Conservation (phyloP, 2,329 filamentous ascomycete genomes). For the Cladosporium sp. region DNA sequence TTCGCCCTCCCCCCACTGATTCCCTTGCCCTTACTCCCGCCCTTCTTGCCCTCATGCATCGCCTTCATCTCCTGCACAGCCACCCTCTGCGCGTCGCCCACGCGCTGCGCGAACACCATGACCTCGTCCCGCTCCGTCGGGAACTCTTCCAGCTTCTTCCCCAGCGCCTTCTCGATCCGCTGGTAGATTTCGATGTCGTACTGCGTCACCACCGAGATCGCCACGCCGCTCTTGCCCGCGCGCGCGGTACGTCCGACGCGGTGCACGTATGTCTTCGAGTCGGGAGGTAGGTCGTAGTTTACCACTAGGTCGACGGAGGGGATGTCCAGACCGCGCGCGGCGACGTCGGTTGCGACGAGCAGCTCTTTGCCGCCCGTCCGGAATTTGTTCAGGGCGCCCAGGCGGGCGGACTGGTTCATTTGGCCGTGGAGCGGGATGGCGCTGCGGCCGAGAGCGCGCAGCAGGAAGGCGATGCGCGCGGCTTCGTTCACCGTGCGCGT, state of each 20-base stretch:
- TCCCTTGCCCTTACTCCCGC: conserved; percentile 42
- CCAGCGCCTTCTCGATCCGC: conserved; percentile 77
- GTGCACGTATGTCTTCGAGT: conserved; percentile 89
- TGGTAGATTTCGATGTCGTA: conserved; percentile 80
- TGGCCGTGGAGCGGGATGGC: conserved; percentile 93
- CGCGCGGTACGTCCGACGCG: conserved; percentile 83
- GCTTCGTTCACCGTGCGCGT: conserved; percentile 89
- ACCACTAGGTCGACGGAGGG: conserved; percentile 84
- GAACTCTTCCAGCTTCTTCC: conserved; percentile 69
- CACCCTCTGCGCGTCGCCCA: conserved; percentile 78
- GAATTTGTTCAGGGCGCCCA: conserved; percentile 90
- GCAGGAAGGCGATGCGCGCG: conserved; percentile 76
- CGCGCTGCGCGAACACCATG: conserved; percentile 71
- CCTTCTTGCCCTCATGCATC: conserved; percentile 64
- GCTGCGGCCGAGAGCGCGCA: conserved; percentile 79
- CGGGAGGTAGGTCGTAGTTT: conserved; percentile 78
- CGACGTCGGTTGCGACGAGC: conserved; percentile 90
- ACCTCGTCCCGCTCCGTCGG: conserved; percentile 74
- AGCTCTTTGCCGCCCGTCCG: conserved; percentile 75
- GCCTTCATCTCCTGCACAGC: conserved; percentile 79
- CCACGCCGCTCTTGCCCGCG: conserved; percentile 78
- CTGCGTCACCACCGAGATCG: conserved; percentile 78
- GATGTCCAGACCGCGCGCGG: conserved; percentile 87
- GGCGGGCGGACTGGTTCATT: conserved; percentile 78
- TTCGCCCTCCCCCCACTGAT: conserved; percentile 46